Conservation (phyloP, 192 early-diverging fungal species). For the Rhizophagus clarus region DNA sequence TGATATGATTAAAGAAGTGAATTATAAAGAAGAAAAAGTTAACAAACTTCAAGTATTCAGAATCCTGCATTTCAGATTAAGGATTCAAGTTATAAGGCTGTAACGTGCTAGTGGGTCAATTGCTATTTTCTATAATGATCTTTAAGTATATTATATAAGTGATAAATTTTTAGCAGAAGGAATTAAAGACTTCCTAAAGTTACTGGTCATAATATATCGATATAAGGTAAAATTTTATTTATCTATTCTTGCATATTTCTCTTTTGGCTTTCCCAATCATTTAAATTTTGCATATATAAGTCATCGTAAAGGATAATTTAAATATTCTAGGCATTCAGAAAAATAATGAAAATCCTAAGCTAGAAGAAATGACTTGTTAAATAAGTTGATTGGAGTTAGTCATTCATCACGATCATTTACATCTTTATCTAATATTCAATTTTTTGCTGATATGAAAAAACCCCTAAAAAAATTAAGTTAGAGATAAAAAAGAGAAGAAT, state of each 20-base stretch:
- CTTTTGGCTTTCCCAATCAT: background rate
- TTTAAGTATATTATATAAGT: constrained; percentile 8
- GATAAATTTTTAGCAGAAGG: constrained; percentile 15
- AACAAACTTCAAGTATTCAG: constrained; percentile 28
- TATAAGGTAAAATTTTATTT: constrained; percentile 19
- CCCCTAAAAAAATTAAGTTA: too few species aligned
- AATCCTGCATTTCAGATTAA: constrained; percentile 26
- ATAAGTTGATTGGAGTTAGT: background rate
- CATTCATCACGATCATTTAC: background rate
- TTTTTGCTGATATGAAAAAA: too few species aligned
- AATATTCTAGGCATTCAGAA: background rate
- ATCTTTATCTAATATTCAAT: too few species aligned
- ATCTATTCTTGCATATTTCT: background rate
- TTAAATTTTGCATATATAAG: background rate
- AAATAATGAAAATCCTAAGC: background rate
- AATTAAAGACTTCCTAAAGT: constrained; percentile 15
- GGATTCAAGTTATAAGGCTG: constrained; percentile 10
- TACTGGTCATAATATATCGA: constrained; percentile 15
- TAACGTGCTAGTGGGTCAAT: constrained; percentile 23
- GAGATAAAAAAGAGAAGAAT: too few species aligned
- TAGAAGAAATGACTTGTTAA: background rate
- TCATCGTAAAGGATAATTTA: constrained; percentile 7
- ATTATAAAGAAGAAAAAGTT: constrained; percentile 16
- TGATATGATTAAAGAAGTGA: constrained; percentile 27
- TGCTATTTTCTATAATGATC: constrained; percentile 20